These are phyloP conservation scores for Boletus bicolor DNA, from an alignment of 768 basidiomycete genomes.

Conservation along the genomic window DNA sequence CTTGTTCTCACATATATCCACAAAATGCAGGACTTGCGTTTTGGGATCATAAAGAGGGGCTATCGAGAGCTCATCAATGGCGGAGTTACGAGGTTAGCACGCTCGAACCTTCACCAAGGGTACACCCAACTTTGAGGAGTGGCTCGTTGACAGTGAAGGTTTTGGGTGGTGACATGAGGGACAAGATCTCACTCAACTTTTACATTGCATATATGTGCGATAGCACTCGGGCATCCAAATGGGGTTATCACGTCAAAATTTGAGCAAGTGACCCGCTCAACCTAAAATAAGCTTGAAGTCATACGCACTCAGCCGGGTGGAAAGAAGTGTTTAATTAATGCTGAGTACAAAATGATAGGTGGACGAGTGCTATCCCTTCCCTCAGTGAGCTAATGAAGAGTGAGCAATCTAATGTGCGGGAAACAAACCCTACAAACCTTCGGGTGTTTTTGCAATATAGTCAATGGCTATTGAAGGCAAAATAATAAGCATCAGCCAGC, in stretches of 20 bases:
- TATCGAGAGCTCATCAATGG: conserved; percentile 22
- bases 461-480: conserved; percentile 67
- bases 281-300: neutral
- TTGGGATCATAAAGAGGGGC: conserved; percentile 60
- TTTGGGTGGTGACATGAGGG: conserved; percentile 8
- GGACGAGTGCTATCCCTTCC: conserved; percentile 6
- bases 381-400: conserved; percentile 45
- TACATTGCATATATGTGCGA: conserved; percentile 9
- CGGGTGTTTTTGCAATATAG: conserved; percentile 91
- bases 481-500: conserved; percentile 3
- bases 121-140: conserved; percentile 51
- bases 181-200: neutral
- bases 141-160: conserved; percentile 34
- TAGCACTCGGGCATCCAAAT: conserved; percentile 3
- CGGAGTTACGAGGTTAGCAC: neutral
- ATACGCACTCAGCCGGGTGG: neutral
- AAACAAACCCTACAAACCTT: conserved; percentile 50
- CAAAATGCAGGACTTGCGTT: conserved; percentile 58
- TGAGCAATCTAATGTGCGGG: conserved; percentile 9
- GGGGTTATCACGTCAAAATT: conserved; percentile 5
- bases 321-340: conserved; percentile 17
- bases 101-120: conserved; percentile 57
- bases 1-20: conserved; percentile 47
- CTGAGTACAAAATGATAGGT: conserved; percentile 17
- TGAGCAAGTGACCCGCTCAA: conserved; percentile 6